Evolutionary conservation across 1,284 basidiomycete genomes (phyloP).

Genomic region (Wolfiporia cocos): DNA sequence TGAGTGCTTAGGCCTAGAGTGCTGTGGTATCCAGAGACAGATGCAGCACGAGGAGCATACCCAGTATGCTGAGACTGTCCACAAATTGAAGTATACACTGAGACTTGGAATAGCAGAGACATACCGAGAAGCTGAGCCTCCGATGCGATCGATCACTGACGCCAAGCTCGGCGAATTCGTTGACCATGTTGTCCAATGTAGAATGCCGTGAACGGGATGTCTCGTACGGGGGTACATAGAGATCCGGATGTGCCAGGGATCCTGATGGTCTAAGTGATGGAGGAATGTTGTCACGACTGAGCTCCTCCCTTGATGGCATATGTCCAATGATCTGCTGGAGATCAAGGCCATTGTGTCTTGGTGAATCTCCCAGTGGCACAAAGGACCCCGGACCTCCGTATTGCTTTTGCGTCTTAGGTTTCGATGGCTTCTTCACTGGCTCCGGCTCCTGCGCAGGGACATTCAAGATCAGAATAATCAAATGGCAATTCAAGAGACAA

Average conservation of each 20-base stretch:
- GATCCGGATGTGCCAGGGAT: conserved; percentile 52
- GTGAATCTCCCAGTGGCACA: conserved; percentile 44
- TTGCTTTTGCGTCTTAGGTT: conserved; percentile 47
- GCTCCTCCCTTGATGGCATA: conserved; percentile 33
- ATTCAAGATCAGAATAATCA: background rate
- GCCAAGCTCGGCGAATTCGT: conserved; percentile 62
- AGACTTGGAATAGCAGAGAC: conserved; percentile 21
- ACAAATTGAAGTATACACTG: background rate
- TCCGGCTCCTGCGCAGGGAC: conserved; percentile 50
- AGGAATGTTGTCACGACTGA: conserved; percentile 49
- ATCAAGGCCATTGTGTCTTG: conserved; percentile 21
- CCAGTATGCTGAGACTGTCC: conserved; percentile 29
- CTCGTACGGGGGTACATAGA: conserved; percentile 74
- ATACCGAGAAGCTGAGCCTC: conserved; percentile 60
- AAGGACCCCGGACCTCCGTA: conserved; percentile 77
- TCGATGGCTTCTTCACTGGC: conserved; percentile 62
- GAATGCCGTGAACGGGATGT: conserved; percentile 21
- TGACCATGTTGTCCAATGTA: conserved; percentile 45
- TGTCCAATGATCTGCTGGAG: conserved; percentile 25
- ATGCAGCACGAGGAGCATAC: conserved; percentile 32
- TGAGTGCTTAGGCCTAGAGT: conserved; percentile 21
- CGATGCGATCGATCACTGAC: conserved; percentile 41
- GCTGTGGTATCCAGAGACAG: conserved; percentile 29
- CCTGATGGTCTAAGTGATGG: conserved; percentile 51
- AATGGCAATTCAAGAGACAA: background rate